phyloP scores from a whole-genome alignment of 345 rosid genomes.

The Lumnitzera littorea region DNA sequence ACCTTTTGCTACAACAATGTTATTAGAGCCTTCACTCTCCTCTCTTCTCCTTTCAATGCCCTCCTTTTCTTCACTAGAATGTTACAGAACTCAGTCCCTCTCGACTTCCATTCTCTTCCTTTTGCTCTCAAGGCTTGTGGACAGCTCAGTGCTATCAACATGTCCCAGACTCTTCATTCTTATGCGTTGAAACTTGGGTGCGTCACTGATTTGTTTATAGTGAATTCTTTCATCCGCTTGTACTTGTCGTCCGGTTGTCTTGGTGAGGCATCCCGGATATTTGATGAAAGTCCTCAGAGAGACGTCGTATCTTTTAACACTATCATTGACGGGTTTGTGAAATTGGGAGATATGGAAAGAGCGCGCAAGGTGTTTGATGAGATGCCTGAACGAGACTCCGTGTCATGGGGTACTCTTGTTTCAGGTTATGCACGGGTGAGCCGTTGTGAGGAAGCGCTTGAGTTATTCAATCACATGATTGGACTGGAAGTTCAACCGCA shows the following conservation, averaged over 20 bases:
- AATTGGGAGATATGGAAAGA: constrained; percentile 33
- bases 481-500: constrained; percentile 34
- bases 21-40: constrained; percentile 44
- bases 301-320: constrained; percentile 57
- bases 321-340: constrained; percentile 52
- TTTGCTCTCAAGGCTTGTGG: constrained; percentile 58
- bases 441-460: constrained; percentile 35
- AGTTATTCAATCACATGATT: constrained; percentile 41
- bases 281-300: constrained; percentile 43
- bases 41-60: constrained; percentile 41
- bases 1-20: constrained; percentile 49
- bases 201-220: constrained; percentile 38
- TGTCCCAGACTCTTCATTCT: constrained; percentile 38
- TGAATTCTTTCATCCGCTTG: constrained; percentile 38
- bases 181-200: constrained; percentile 46
- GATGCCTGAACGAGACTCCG: constrained; percentile 56
- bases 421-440: constrained; percentile 51
- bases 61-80: constrained; percentile 43
- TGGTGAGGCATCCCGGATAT: constrained; percentile 26
- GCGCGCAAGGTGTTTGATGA: constrained; percentile 45
- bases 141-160: constrained; percentile 19
- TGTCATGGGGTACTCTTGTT: constrained; percentile 62
- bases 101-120: constrained; percentile 59
- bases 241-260: constrained; percentile 18
- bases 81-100: constrained; percentile 44